Evolutionary conservation across 2,329 filamentous ascomycete genomes (phyloP), one percentile per base, ranked within the genome.

Genomic region (Dryadomyces quercivorus): DNA sequence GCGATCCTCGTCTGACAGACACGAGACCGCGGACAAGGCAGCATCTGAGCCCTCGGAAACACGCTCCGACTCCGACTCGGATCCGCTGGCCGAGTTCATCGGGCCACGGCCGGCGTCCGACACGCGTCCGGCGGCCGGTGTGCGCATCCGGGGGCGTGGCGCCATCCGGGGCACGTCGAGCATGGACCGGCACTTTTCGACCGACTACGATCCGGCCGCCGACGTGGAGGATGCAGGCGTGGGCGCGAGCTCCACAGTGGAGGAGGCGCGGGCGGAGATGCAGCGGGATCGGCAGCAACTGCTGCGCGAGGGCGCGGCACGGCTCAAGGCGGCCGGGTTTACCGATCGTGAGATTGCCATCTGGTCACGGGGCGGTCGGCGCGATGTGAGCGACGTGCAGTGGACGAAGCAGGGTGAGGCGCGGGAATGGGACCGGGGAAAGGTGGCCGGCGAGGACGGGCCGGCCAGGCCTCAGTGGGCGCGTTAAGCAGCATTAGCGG

Each of bases 271-370:
- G 16, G 16, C 18, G 3, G 56, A 58, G 43, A 55, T 59, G 59
- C 45, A 51, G 16, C 55, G 50, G n/a, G 89, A 95, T 65, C 81
- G 88, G n/a, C 80, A 88, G 60, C 84, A 83, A 60, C 90, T 86
- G 81, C 83, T 81, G 62, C 76, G 83, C 59, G 81, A 84, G 60
- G 88, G 89, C 34, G 86, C 86, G 7, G 84, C 90, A 52, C 74
- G 90, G 56, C 70, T 96, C 57, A 82, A 82, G 38, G 80, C 80
- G 20, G 89, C 88, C 0, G 91, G 90, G 0, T 94, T 95, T 63
- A 81, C 80, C 1, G 86, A 90, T 16, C 79, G 82, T 5, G 80
- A 90, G 62, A 59, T 95, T 56, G 75, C 77, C 61, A 82, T 82
- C 59, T 89, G 85, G 81, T 82, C 85, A 65, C 81, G 75, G 51